A percentile compares a stretch with the other conserved stretches of the same genome.
Conservation (phyloP, 345 rosid genomes). For the Arabidopsis suecica region DNA sequence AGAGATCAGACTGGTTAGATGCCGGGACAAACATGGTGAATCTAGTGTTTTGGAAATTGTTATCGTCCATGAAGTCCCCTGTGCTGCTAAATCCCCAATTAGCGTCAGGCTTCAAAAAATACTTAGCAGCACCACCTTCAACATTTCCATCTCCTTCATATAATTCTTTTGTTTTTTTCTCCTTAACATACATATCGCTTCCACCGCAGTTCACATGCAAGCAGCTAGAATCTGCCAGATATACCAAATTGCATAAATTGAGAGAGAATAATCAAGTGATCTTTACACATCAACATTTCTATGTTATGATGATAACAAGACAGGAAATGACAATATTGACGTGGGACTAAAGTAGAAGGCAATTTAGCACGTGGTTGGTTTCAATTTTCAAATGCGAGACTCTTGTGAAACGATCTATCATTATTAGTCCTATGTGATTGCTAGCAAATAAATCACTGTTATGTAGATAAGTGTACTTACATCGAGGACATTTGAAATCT, state of each 20-base stretch:
- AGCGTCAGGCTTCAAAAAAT: constrained; percentile 41
- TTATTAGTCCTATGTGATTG: constrained; percentile 4
- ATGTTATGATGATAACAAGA: not conserved
- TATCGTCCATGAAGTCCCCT: constrained; percentile 75
- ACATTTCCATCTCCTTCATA: constrained; percentile 62
- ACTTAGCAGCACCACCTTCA: constrained; percentile 60
- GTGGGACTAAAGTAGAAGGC: constrained; percentile 9
- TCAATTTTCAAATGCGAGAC: not conserved
- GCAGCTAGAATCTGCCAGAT: constrained; percentile 55
- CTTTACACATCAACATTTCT: constrained; percentile 14
- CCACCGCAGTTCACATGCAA: constrained; percentile 75
- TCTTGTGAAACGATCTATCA: not conserved
- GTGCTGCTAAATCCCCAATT: constrained; percentile 78
- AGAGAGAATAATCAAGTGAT: constrained; percentile 11
- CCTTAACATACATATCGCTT: constrained; percentile 45
- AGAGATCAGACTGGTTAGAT: constrained; percentile 53
- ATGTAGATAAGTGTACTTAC: constrained; percentile 52
- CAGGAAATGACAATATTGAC: not conserved
- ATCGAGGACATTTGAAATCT: constrained; percentile 55
- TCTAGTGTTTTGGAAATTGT: constrained; percentile 53
- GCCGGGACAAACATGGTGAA: constrained; percentile 36
- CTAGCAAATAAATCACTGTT: not conserved
- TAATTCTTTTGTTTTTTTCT: constrained; percentile 40
- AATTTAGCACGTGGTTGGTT: not conserved
- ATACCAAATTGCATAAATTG: constrained; percentile 23